phyloP scores from a whole-genome alignment of 2,329 filamentous ascomycete species.

The Metarhizium humberi region DNA sequence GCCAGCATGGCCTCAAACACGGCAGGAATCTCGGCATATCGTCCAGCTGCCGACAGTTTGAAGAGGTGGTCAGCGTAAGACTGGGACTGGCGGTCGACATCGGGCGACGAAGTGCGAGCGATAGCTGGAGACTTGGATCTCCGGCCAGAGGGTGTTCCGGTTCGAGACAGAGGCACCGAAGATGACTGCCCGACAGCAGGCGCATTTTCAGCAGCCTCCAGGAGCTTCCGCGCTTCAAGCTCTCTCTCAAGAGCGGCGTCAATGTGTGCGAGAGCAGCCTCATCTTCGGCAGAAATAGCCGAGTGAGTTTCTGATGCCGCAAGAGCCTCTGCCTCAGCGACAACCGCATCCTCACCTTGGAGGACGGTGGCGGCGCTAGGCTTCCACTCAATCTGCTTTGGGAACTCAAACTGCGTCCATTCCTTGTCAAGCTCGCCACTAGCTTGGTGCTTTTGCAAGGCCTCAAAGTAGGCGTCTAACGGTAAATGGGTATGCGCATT shows the following conservation, averaged over 20 bases:
- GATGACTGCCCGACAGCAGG: conserved; percentile 25
- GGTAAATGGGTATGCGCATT: conserved; percentile 50
- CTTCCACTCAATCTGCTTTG: conserved; percentile 85
- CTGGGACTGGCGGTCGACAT: conserved; percentile 53
- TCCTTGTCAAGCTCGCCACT: conserved; percentile 60
- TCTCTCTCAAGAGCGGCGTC: conserved; percentile 78
- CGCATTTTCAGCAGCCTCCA: conserved; percentile 35
- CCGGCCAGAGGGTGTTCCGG: conserved; percentile 31
- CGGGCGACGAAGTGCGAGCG: conserved; percentile 50
- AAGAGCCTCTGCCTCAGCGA: conserved; percentile 21
- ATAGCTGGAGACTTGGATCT: conserved; percentile 34
- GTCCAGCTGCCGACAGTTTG: conserved; percentile 59
- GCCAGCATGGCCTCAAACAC: conserved; percentile 87
- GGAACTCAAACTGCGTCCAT: conserved; percentile 87
- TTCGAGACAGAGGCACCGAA: conserved; percentile 30
- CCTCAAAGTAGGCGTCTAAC: conserved; percentile 85
- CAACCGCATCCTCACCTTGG: conserved; percentile 47
- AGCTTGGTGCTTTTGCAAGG: conserved; percentile 70
- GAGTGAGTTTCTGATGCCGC: conserved; percentile 27
- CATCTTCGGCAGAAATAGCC: conserved; percentile 35
- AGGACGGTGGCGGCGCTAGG: conserved; percentile 45
- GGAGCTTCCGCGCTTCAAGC: conserved; percentile 46
- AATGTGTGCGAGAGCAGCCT: conserved; percentile 65
- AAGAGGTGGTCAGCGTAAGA: conserved; percentile 72
- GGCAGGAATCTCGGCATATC: conserved; percentile 80